Conservation (phyloP, 352 stramenopile species). For the Globisporangium cederbergense region DNA sequence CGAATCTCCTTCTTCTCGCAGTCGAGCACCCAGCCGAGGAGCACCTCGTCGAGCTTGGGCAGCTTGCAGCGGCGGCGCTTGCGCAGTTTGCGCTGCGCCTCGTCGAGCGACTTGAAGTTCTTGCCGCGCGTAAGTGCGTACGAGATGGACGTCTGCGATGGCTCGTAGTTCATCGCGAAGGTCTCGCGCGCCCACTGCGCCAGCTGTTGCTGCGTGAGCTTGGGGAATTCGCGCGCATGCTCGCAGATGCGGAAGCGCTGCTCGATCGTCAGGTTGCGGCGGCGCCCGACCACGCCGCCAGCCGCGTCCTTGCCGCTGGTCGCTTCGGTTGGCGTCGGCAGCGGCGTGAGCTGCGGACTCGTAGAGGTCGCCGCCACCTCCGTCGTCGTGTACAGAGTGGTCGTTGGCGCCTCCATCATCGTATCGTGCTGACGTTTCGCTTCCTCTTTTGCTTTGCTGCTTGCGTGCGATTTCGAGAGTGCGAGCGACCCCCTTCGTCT, state of each 20-base stretch:
- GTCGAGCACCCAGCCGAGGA: conserved; percentile 20
- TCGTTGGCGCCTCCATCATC: no score
- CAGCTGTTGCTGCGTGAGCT: conserved; percentile 68
- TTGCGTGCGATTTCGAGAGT: conserved; percentile 3
- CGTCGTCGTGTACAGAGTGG: no score
- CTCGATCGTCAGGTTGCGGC: conserved; percentile 71
- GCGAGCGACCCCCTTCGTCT: no score
- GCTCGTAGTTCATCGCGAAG: conserved; percentile 65
- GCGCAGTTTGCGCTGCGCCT: conserved; percentile 62
- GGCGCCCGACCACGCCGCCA: neutral
- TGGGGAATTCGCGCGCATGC: conserved; percentile 66
- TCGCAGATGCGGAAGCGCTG: conserved; percentile 81
- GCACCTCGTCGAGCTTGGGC: conserved; percentile 22
- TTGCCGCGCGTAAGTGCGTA: conserved; percentile 77
- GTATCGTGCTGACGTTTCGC: no score
- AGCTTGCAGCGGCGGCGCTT: conserved; percentile 20
- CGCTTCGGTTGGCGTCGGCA: neutral
- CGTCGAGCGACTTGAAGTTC: conserved; percentile 65
- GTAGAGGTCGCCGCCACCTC: no score
- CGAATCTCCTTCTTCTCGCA: conserved; percentile 19
- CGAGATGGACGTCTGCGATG: conserved; percentile 80
- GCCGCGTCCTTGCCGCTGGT: neutral
- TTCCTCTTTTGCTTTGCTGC: neutral
- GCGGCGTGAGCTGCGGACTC: no score
- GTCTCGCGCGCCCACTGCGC: conserved; percentile 72